These are phyloP conservation scores for Bocquillonia castaneifolia DNA, from an alignment of 441 rosid species.

Conservation along the genomic window DNA sequence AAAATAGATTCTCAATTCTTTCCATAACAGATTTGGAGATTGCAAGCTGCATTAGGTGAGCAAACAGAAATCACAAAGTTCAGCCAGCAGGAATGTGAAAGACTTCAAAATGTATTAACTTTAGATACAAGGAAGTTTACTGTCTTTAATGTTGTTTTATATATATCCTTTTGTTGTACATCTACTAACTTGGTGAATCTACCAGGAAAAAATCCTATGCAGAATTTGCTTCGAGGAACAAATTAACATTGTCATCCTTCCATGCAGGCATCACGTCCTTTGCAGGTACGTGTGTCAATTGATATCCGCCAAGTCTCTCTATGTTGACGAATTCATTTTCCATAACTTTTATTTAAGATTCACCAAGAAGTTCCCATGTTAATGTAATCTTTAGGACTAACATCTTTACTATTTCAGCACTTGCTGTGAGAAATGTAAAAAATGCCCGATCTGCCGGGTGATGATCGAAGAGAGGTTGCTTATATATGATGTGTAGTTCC, in stretches of 20 bases:
- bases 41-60: conserved; percentile 84
- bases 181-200: conserved; percentile 6
- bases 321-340: background rate
- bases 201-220: conserved; percentile 89
- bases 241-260: conserved; percentile 76
- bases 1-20: background rate
- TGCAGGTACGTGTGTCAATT: conserved; percentile 55
- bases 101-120: conserved; percentile 69
- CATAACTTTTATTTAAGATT: background rate
- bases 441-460: conserved; percentile 79
- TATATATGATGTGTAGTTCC: conserved; percentile 70
- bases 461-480: conserved; percentile 63
- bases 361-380: background rate
- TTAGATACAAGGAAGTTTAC: conserved; percentile 4
- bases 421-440: conserved; percentile 82
- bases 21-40: conserved; percentile 66
- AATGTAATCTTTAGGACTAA: conserved; percentile 12
- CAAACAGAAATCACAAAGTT: conserved; percentile 73
- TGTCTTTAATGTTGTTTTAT: background rate
- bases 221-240: conserved; percentile 86
- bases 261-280: conserved; percentile 80
- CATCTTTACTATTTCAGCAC: conserved; percentile 34
- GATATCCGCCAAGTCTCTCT: background rate
- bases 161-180: background rate
- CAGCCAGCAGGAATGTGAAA: conserved; percentile 80